phyloP scores from a whole-genome alignment of 2,329 filamentous ascomycete genomes.

The Volutella citrinella region DNA sequence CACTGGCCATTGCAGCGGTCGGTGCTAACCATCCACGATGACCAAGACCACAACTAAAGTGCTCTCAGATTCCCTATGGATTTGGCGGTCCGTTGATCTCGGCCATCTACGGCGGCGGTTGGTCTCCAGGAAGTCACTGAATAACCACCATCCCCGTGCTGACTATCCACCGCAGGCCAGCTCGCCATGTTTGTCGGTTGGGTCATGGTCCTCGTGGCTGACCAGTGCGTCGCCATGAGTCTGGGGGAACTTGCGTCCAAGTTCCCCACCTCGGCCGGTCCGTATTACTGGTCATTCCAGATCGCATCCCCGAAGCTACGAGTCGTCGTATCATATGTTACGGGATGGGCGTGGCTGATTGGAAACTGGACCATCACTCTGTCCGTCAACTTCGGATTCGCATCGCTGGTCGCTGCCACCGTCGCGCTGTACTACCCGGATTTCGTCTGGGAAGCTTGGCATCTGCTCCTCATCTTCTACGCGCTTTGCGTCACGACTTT shows the following conservation, averaged over 20 bases:
- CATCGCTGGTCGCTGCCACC: conserved; percentile 62
- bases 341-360: conserved; percentile 68
- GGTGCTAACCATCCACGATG: no score
- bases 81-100: conserved; percentile 5
- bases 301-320: conserved; percentile 58
- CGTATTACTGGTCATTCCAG: conserved; percentile 71
- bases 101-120: conserved; percentile 10
- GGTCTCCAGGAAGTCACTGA: no score
- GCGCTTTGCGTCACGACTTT: conserved; percentile 62
- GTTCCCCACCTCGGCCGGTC: conserved; percentile 55
- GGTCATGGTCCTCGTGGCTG: conserved; percentile 59
- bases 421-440: conserved; percentile 58
- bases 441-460: conserved; percentile 59
- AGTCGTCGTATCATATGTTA: conserved; percentile 63
- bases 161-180: no score
- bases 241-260: conserved; percentile 69
- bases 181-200: conserved; percentile 67
- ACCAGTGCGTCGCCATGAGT: conserved; percentile 65
- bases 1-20: background rate
- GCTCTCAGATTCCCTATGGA: conserved; percentile 8
- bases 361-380: conserved; percentile 68
- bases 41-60: no score
- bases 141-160: no score
- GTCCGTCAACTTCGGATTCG: conserved; percentile 65
- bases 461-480: conserved; percentile 71